Conservation (phyloP, 768 basidiomycete species). For the Russula foetens region DNA sequence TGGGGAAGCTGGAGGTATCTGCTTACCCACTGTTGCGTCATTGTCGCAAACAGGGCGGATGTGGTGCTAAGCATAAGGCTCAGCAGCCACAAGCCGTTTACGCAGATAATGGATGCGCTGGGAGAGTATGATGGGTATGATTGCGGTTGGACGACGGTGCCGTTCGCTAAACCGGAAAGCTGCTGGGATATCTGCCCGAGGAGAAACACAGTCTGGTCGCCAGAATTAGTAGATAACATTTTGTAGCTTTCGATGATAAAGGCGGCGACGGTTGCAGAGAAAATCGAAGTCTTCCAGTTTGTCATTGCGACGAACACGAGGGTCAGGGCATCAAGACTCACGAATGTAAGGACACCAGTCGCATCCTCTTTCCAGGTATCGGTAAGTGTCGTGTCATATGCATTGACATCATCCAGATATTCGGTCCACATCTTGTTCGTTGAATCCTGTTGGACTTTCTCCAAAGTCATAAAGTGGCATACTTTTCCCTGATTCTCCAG, state of each 20-base stretch:
- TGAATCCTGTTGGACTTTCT: not conserved
- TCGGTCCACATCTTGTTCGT: slow-evolving; percentile 12
- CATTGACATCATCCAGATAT: slow-evolving; percentile 8
- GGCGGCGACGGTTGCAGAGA: slow-evolving; percentile 21
- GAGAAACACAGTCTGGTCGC: not conserved
- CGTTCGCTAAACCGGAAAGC: not conserved
- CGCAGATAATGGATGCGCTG: not conserved
- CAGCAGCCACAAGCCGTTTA: slow-evolving; percentile 13
- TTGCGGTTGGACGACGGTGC: not conserved
- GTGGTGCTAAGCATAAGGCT: slow-evolving; percentile 8
- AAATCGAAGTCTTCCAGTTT: slow-evolving; percentile 18
- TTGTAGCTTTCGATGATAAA: slow-evolving; percentile 21
- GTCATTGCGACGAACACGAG: not conserved
- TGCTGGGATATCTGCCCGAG: slow-evolving; percentile 11
- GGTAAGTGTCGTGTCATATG: not conserved
- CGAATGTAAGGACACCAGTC: slow-evolving; percentile 15
- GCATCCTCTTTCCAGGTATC: slow-evolving; percentile 14
- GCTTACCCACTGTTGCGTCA: slow-evolving; percentile 13
- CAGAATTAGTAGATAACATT: slow-evolving; percentile 10
- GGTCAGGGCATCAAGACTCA: not conserved
- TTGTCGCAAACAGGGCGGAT: slow-evolving; percentile 11
- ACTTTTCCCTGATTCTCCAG: not conserved
- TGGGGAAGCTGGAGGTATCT: slow-evolving; percentile 16
- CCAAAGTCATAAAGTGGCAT: not conserved
- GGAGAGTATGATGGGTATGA: not conserved